A percentile compares a stretch with the other conserved stretches of the same genome.
These are phyloP conservation scores for Mucor irregularis DNA, from an alignment of 371 early-diverging fungal genomes.

Conservation along the genomic window DNA sequence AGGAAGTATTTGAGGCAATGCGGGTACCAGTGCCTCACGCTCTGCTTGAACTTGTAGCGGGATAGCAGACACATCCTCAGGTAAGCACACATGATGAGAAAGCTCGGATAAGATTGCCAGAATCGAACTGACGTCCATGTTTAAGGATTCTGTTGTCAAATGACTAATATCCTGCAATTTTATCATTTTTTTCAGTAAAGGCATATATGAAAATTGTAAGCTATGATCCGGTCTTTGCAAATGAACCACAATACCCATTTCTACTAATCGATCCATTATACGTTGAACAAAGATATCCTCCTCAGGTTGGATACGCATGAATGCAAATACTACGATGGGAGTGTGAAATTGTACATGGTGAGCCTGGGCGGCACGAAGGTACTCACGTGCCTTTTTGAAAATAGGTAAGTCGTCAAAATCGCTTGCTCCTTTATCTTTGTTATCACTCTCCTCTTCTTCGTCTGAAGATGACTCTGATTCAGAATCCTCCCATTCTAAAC, in stretches of 20 bases:
- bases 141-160: slow-evolving; percentile 36
- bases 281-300: slow-evolving; percentile 39
- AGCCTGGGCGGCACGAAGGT: slow-evolving; percentile 45
- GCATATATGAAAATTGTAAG: slow-evolving; percentile 2
- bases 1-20: slow-evolving; percentile 37
- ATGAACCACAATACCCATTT: slow-evolving; percentile 43
- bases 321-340: slow-evolving; percentile 59
- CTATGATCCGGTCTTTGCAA: slow-evolving; percentile 6
- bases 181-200: background rate
- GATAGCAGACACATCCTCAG: slow-evolving; percentile 42
- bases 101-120: slow-evolving; percentile 54
- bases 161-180: slow-evolving; percentile 4
- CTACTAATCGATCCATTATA: slow-evolving; percentile 33
- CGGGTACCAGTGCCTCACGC: slow-evolving; percentile 39
- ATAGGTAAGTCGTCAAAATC: slow-evolving; percentile 46
- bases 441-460: background rate
- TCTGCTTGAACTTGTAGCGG: slow-evolving; percentile 52
- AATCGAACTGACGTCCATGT: slow-evolving; percentile 59
- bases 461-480: slow-evolving; percentile 4
- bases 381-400: slow-evolving; percentile 49
- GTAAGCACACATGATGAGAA: slow-evolving; percentile 40
- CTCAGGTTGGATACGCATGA: slow-evolving; percentile 42
- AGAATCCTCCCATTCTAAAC: slow-evolving; percentile 37
- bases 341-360: slow-evolving; percentile 52
- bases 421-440: background rate